These are phyloP conservation scores for Penicillium simplicissimum DNA, from an alignment of 495 filamentous ascomycete genomes.

Conservation along the genomic window DNA sequence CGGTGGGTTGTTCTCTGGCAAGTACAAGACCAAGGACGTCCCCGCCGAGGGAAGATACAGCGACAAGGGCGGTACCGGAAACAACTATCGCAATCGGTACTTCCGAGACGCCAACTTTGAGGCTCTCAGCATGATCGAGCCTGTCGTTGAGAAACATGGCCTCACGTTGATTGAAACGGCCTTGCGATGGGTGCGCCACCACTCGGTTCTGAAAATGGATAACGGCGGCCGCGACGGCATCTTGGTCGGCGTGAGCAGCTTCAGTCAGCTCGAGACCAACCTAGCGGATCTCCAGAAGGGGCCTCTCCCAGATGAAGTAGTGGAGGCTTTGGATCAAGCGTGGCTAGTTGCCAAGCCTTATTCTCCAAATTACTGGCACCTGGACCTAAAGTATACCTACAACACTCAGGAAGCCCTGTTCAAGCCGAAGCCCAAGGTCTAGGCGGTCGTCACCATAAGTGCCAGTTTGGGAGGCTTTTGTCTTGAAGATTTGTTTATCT, in stretches of 20 bases:
- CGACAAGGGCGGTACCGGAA: conserved; percentile 53
- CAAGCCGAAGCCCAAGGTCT: conserved; percentile 32
- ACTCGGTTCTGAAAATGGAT: conserved; percentile 74
- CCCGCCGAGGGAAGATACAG: conserved; percentile 72
- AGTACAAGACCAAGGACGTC: conserved; percentile 72
- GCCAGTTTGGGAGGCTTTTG: background rate
- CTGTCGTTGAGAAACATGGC: conserved; percentile 69
- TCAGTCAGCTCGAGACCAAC: conserved; percentile 74
- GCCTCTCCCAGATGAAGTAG: conserved; percentile 80
- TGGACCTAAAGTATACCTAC: conserved; percentile 74
- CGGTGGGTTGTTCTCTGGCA: conserved; percentile 82
- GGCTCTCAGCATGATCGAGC: conserved; percentile 72
- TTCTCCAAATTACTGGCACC: conserved; percentile 74
- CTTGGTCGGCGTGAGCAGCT: conserved; percentile 75
- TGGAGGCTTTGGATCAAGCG: conserved; percentile 77
- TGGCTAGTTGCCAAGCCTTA: conserved; percentile 63
- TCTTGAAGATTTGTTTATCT: background rate
- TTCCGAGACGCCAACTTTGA: conserved; percentile 78
- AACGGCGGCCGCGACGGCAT: conserved; percentile 75
- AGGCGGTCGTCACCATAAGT: background rate
- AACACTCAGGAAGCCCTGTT: conserved; percentile 70
- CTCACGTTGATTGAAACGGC: conserved; percentile 83
- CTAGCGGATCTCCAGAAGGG: conserved; percentile 80
- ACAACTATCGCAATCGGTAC: conserved; percentile 74
- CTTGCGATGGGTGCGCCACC: conserved; percentile 78